Base-by-base conservation (phyloP, 495 filamentous ascomycete genomes). In the Penicillium crystallinum region DNA sequence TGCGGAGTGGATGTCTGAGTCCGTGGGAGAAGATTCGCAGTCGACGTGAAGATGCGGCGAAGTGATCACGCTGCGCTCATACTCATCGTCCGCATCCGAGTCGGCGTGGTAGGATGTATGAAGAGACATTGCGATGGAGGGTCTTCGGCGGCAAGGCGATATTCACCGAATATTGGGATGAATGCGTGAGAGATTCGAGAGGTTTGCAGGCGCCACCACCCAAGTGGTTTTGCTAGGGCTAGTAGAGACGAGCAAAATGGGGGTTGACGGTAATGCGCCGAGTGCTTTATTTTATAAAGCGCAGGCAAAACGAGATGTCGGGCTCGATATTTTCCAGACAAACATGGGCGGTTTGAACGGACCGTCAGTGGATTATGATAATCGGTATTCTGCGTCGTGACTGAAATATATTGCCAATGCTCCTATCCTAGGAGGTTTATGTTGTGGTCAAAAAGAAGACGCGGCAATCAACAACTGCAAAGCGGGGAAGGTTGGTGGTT, bases 61-160 rank as follows among this genome's bases (percentile, higher is more conserved):
- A 49, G 81, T 84, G 57, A 87, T 81, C 25, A 90, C 77, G 58
- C 85, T 89, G 56, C 89, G 79, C 73, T 95, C 90, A 66, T 92
- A 95, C 77, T 96, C 91, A 68, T 95, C 91, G 68, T 96, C 91
- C 64, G 90, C 91, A 64, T 96, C 91, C 46, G 86, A 90, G 67
- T 96, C 90, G 61, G 87, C 85, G 65, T 95, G 78, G 54, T 84
- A 82, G 14, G 71, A 72, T 22, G 79, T 70, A 43, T 73, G 76
- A 58, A 79, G 77, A 29, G 76, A 72, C 76, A 80, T 79, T 56
- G 29, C 53, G 34, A 17, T n/a, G 34, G 55, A 29, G 34, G 18
- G 15, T 6, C 30, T 59, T 46, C 7, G 40, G 39, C 14, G 25
- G 19, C 21, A 34, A 45, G 22, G 23, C 40, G 27, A 50, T 33